phyloP scores from a whole-genome alignment of 345 rosid species.

The Capsella bursapastoris region DNA sequence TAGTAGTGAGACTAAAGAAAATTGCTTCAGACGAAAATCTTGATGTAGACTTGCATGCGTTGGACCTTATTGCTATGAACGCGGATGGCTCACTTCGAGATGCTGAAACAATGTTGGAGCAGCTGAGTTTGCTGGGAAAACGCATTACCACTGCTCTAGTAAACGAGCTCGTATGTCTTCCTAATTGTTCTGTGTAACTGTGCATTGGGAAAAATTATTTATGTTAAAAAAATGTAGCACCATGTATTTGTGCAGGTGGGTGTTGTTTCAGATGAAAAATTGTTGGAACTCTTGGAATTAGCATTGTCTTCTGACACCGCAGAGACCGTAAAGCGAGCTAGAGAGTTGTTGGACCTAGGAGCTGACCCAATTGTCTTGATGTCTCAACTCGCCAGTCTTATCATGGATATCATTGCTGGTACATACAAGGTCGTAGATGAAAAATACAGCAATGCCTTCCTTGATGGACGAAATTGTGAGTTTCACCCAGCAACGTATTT shows the following conservation, averaged over 20 bases:
- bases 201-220: background rate
- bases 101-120: slow-evolving; percentile 98
- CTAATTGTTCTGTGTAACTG: slow-evolving; percentile 5
- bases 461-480: slow-evolving; percentile 80
- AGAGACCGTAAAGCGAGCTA: slow-evolving; percentile 89
- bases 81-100: slow-evolving; percentile 98
- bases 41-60: slow-evolving; percentile 86
- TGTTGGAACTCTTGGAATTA: slow-evolving; percentile 89
- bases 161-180: slow-evolving; percentile 87
- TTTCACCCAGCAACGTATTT: slow-evolving; percentile 32
- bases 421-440: slow-evolving; percentile 61
- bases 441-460: slow-evolving; percentile 54
- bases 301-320: slow-evolving; percentile 96
- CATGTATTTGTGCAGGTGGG: slow-evolving; percentile 65
- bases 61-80: slow-evolving; percentile 88
- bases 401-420: slow-evolving; percentile 97
- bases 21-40: slow-evolving; percentile 76
- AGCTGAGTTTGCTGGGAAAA: slow-evolving; percentile 92
- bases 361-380: slow-evolving; percentile 91
- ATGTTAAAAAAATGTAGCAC: slow-evolving; percentile 2
- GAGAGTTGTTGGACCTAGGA: slow-evolving; percentile 94
- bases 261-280: slow-evolving; percentile 90
- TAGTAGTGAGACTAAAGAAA: slow-evolving; percentile 66
- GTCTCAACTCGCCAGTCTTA: slow-evolving; percentile 98
- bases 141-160: slow-evolving; percentile 80